Base-by-base conservation (phyloP, 75 land plant genomes). In the Ceratopteris richardii region DNA sequence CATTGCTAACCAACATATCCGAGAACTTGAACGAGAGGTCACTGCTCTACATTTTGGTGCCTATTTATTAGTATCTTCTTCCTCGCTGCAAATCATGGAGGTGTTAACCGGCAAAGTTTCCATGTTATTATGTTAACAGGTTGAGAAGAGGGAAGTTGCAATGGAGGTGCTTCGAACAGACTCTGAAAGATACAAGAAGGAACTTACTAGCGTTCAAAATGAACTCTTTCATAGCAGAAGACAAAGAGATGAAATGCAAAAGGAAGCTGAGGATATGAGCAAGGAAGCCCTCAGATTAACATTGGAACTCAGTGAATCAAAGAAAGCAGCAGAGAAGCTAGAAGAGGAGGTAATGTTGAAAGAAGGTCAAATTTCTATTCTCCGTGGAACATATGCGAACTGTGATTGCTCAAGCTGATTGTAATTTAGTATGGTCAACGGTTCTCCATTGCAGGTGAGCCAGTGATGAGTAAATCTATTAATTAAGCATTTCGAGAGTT, bases 161-260 rank as follows among this genome's bases (percentile, higher is more conserved):
- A 62, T 83, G 5, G 80, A 66, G 17, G 69, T 43, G 29, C 69
- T 80, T 19, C 62, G 70, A 36, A 55, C 22, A 0, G 74, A 80
- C 18, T 56, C 80, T n/a, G 60, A 82, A 62, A 80, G 58, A 46
- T 56, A 59, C 22, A 30, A 41, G 43, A 83, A 77, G 43, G 83
- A 86, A 51, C 21, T 77, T 28, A 56, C 31, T 0, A 54, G 58
- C 22, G 44, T 60, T 10, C 64, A 50, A 52, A 66, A 73, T 16
- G 84, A 75, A 33, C 40, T 90, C 30, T 60, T 67, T 22, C 75
- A 71, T 22, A 72, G 80, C 25, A 44, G 73, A 3, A 62, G 71
- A 27, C 91, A 95, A 74, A 83, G 99, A 56, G 88, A 95, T 54
- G 27, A 61, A 24, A 57, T 90, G 82, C 80, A 79, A 76, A 67